These are phyloP conservation scores for Globisporangium cylindrosporum DNA, from an alignment of 352 stramenopile species.

Conservation along the genomic window DNA sequence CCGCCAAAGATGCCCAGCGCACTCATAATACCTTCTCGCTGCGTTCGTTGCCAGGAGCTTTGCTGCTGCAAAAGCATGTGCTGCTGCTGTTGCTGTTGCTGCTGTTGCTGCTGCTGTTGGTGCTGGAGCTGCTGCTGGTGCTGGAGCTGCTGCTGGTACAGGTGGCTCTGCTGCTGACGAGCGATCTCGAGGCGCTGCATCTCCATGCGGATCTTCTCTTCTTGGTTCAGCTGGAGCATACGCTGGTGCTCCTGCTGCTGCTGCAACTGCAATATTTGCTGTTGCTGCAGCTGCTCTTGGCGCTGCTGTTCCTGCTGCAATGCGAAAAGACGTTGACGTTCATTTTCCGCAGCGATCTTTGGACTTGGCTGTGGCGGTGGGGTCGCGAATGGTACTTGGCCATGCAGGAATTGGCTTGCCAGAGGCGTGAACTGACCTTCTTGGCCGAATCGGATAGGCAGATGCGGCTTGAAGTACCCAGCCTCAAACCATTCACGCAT, in stretches of 20 bases:
- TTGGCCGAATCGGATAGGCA: slow-evolving; percentile 82
- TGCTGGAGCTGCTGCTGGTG: slow-evolving; percentile 46
- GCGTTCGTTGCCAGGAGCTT: slow-evolving; percentile 69
- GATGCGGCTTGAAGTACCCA: slow-evolving; percentile 86
- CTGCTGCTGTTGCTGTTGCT: slow-evolving; percentile 60
- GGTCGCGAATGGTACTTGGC: slow-evolving; percentile 63
- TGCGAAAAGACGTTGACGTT: slow-evolving; percentile 59
- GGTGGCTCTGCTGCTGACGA: slow-evolving; percentile 61
- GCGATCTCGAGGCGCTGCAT: slow-evolving; percentile 78
- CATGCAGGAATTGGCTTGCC: slow-evolving; percentile 71
- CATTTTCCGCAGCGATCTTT: slow-evolving; percentile 17
- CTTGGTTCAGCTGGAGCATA: slow-evolving; percentile 62
- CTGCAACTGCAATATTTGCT: slow-evolving; percentile 59
- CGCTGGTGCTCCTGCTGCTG: slow-evolving; percentile 71
- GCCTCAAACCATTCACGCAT: slow-evolving; percentile 90
- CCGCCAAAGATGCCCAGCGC: slow-evolving; percentile 66
- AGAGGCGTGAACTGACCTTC: slow-evolving; percentile 72
- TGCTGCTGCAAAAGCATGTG: slow-evolving; percentile 74
- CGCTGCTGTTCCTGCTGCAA: slow-evolving; percentile 61
- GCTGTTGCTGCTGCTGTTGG: slow-evolving; percentile 31
- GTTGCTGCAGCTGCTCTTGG: slow-evolving; percentile 57
- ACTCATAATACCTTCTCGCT: slow-evolving; percentile 79
- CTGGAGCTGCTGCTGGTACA: slow-evolving; percentile 53
- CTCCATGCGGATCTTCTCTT: slow-evolving; percentile 81
- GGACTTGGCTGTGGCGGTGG: slow-evolving; percentile 23